These are phyloP conservation scores for Uromyces viciae-fabae DNA, from an alignment of 1,284 basidiomycete genomes.

Conservation along the genomic window DNA sequence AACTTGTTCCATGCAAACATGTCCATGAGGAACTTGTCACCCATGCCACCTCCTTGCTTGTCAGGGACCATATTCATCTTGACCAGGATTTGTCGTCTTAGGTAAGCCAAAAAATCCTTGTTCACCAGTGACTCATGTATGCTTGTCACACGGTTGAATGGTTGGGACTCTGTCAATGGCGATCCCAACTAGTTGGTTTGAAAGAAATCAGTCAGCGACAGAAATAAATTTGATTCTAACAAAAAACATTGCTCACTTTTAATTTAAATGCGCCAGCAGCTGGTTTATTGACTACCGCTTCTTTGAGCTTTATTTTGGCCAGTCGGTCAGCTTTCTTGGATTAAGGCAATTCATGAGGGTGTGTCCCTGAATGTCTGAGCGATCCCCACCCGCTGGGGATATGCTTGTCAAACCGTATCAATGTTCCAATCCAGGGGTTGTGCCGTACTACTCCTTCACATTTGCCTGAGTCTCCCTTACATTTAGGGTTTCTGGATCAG, in stretches of 20 bases:
- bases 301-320: background rate
- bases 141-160: background rate
- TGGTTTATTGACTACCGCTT: background rate
- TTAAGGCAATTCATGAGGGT: background rate
- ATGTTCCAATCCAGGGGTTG: background rate
- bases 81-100: background rate
- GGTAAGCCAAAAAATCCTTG: background rate
- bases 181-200: background rate
- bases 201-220: background rate
- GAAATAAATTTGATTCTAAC: background rate
- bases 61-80: background rate
- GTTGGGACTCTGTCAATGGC: background rate
- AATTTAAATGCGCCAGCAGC: background rate
- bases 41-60: background rate
- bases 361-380: background rate
- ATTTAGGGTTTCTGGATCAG: too few relatives aligned
- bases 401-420: background rate
- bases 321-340: background rate
- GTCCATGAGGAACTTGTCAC: background rate
- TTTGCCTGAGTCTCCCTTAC: background rate
- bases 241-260: background rate
- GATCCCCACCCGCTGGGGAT: background rate
- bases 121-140: background rate
- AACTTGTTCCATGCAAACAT: background rate
- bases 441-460: background rate